These are phyloP conservation scores for Stellera chamaejasme DNA, from an alignment of 345 rosid genomes.

Conservation along the genomic window DNA sequence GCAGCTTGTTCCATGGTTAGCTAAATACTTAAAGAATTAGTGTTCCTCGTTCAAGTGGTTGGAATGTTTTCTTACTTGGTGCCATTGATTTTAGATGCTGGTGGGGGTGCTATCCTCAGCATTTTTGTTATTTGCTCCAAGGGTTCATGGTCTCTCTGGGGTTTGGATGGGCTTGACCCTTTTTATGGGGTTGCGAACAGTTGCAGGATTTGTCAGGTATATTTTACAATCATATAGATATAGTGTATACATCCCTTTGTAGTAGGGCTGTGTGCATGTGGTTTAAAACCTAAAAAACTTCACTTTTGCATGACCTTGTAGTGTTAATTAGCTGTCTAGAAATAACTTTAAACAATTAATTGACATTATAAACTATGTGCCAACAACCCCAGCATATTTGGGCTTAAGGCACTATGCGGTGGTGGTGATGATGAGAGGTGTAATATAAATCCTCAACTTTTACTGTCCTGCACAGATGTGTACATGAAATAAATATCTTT, in stretches of 20 bases:
- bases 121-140: constrained; percentile 55
- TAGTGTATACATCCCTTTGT: no score
- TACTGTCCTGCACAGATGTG: not conserved
- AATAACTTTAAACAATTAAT: no score
- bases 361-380: no score
- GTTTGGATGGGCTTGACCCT: constrained; percentile 91
- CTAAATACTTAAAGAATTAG: not conserved
- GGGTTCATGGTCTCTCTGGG: constrained; percentile 57
- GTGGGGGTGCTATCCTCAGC: constrained; percentile 61
- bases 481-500: not conserved
- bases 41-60: not conserved
- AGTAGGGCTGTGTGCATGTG: no score
- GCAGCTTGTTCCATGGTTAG: constrained; percentile 85
- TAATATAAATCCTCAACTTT: not conserved
- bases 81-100: constrained; percentile 46
- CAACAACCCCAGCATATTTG: no score
- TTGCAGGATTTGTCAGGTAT: constrained; percentile 78
- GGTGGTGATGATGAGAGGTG: no score
- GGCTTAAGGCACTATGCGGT: no score
- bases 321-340: no score
- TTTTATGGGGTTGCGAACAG: constrained; percentile 74
- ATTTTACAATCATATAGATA: not conserved
- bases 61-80: constrained; percentile 3
- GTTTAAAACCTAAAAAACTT: no score
- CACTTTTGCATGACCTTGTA: no score